A percentile compares a stretch with the other conserved stretches of the same genome.
phyloP scores from a whole-genome alignment of 192 early-diverging fungal genomes.

The Coemansia reversa region DNA sequence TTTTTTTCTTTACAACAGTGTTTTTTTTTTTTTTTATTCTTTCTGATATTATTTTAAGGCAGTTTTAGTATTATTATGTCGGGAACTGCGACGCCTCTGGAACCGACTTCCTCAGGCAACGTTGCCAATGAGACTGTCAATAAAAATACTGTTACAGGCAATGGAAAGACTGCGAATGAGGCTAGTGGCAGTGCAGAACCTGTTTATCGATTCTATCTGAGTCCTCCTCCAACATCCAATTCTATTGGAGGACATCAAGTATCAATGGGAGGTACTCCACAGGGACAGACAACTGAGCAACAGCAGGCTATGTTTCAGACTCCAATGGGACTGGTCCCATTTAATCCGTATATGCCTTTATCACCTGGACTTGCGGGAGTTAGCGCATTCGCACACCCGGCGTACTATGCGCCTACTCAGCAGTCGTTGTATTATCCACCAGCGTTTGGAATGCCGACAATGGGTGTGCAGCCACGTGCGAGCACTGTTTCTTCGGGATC shows the following conservation, averaged over 20 bases:
- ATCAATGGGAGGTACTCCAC: conserved; percentile 18
- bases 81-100: conserved; percentile 39
- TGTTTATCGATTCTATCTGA: conserved; percentile 50
- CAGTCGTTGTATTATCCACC: conserved; percentile 39
- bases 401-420: conserved; percentile 34
- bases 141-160: background rate
- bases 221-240: conserved; percentile 28
- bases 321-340: conserved; percentile 30
- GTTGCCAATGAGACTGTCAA: background rate
- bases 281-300: conserved; percentile 19
- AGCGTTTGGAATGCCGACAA: conserved; percentile 31
- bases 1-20: background rate
- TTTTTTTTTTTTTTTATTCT: background rate
- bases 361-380: conserved; percentile 30
- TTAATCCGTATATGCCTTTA: conserved; percentile 37
- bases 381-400: conserved; percentile 41
- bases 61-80: conserved; percentile 24
- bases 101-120: conserved; percentile 8
- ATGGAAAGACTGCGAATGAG: background rate
- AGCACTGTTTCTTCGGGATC: conserved; percentile 22
- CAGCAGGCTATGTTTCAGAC: conserved; percentile 29
- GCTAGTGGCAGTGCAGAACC: conserved; percentile 31
- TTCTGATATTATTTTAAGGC: background rate
- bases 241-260: no score
- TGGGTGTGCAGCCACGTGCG: conserved; percentile 21